A percentile compares a stretch with the other conserved stretches of the same genome.
Conservation (phyloP, 2,329 filamentous ascomycete species). For the Venturia pyrina region DNA sequence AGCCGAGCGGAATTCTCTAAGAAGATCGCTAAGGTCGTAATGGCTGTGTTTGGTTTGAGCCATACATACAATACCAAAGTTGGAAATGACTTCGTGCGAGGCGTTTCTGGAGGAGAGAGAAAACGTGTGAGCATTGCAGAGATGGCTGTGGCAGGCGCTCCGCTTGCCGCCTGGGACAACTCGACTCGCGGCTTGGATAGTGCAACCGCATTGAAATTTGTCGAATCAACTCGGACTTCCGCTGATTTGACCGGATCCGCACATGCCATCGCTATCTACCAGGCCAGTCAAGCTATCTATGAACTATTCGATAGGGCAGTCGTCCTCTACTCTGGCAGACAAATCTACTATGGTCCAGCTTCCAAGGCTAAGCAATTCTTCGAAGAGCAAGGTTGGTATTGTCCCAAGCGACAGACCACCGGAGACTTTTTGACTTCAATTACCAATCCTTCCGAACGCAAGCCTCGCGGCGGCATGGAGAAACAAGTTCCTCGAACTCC, state of each 20-base stretch:
- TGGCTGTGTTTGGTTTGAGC: slow-evolving; percentile 47
- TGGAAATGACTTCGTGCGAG: slow-evolving; percentile 49
- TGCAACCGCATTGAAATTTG: slow-evolving; percentile 49
- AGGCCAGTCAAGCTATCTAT: slow-evolving; percentile 42
- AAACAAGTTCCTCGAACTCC: slow-evolving; percentile 54
- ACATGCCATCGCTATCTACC: slow-evolving; percentile 50
- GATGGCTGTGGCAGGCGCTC: slow-evolving; percentile 30
- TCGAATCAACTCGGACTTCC: slow-evolving; percentile 40
- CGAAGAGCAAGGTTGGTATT: slow-evolving; percentile 57
- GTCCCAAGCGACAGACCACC: slow-evolving; percentile 56
- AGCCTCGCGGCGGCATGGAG: slow-evolving; percentile 48
- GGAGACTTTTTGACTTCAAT: slow-evolving; percentile 62
- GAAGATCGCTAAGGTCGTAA: slow-evolving; percentile 54
- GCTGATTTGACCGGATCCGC: slow-evolving; percentile 40
- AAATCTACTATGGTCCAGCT: slow-evolving; percentile 66
- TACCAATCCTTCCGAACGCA: slow-evolving; percentile 54
- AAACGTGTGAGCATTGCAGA: slow-evolving; percentile 51
- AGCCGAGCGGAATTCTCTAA: slow-evolving; percentile 50
- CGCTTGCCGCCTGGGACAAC: slow-evolving; percentile 37
- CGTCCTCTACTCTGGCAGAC: slow-evolving; percentile 60
- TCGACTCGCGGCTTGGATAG: slow-evolving; percentile 43
- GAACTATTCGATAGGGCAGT: slow-evolving; percentile 65
- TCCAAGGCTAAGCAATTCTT: slow-evolving; percentile 54
- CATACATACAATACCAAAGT: slow-evolving; percentile 48
- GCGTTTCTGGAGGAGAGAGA: slow-evolving; percentile 49